Base-by-base conservation (phyloP, 2,329 filamentous ascomycete genomes). In the Penicillium sp. region DNA sequence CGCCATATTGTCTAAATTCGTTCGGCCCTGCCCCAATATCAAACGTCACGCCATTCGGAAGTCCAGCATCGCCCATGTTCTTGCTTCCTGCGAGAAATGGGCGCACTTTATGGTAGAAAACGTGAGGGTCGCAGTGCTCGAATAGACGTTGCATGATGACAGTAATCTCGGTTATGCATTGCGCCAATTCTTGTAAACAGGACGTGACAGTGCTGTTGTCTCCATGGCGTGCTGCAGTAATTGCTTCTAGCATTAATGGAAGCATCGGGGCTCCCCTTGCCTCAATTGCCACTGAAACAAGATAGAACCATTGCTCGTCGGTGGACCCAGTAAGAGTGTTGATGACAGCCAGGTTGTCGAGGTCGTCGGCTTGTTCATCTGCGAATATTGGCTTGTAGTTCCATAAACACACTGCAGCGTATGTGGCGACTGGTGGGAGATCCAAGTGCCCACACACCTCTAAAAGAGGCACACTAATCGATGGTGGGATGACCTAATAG, bases 251-350 rank as follows among this genome's bases (percentile, higher is more conserved):
- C 90, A 97, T 96, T 58, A 96, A 77, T 0, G 91, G 86, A 53
- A 99, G 86, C 57, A 92, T 89, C 3, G 91, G 89, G 0, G 87
- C 94, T 24, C 91, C 93, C 56, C 91, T 87, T 55, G 92, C 91
- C 75, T 99, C 94, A 62, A 99, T 97, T 60, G 93, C 94, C 3
- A 97, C 90, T 0, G 91, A 97, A 52, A 97, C 85, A 12, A 99
- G 81, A 71, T 97, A 99, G 71, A 99, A 99, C 94, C 94, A 99
- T 61, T 94, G 96, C 76, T 99, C 94, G 69, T 99, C 94, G 55
- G 96, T 79, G 7, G 91, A 92, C 51, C 94, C 94, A 16, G 94
- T 97, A 68, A 97, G 95, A 16, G 94, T 97, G 66, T 86, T 85
- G 59, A 97, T 80, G 2, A 90, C 94, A 42, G 90, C 86, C 56